A percentile compares a stretch with the other conserved stretches of the same genome.
These are phyloP conservation scores for Viola odorata DNA, from an alignment of 345 rosid genomes.

Conservation along the genomic window DNA sequence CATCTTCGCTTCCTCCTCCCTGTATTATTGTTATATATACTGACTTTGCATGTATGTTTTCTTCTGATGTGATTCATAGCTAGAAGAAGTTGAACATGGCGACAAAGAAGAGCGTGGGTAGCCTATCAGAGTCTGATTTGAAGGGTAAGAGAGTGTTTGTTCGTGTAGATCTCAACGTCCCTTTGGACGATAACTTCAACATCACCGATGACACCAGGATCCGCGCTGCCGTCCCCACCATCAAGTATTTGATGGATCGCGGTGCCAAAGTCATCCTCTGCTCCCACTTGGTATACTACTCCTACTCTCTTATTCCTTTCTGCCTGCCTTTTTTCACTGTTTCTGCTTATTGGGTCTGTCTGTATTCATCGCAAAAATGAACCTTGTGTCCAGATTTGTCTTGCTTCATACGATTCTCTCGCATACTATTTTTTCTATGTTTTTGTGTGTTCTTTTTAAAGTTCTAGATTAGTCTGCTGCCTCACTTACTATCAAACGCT, in stretches of 20 bases:
- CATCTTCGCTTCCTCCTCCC: constrained; percentile 3
- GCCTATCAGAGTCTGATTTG: constrained; percentile 46
- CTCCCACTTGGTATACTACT: constrained; percentile 23
- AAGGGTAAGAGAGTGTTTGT: constrained; percentile 67
- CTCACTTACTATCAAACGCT: too few relatives aligned
- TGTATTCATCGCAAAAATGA: too few relatives aligned
- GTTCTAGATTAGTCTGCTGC: too few relatives aligned
- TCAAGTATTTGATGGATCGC: constrained; percentile 23
- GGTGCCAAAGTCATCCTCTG: constrained; percentile 22
- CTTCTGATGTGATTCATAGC: background rate
- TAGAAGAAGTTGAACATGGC: constrained; percentile 14
- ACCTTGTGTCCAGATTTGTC: too few relatives aligned
- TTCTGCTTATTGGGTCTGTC: background rate
- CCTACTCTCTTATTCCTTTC: background rate
- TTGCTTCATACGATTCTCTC: too few relatives aligned
- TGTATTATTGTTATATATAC: background rate
- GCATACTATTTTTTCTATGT: too few relatives aligned
- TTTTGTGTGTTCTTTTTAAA: too few relatives aligned
- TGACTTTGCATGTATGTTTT: background rate
- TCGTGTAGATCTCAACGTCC: constrained; percentile 33
- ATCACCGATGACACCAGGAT: constrained; percentile 32
- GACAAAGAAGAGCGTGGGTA: constrained; percentile 49
- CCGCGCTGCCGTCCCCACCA: constrained; percentile 35
- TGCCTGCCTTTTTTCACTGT: background rate
- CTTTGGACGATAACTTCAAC: constrained; percentile 26